A percentile compares a stretch with the other conserved stretches of the same genome.
phyloP scores from a whole-genome alignment of 2,329 filamentous ascomycete genomes.

The Pseudonectria buxi region DNA sequence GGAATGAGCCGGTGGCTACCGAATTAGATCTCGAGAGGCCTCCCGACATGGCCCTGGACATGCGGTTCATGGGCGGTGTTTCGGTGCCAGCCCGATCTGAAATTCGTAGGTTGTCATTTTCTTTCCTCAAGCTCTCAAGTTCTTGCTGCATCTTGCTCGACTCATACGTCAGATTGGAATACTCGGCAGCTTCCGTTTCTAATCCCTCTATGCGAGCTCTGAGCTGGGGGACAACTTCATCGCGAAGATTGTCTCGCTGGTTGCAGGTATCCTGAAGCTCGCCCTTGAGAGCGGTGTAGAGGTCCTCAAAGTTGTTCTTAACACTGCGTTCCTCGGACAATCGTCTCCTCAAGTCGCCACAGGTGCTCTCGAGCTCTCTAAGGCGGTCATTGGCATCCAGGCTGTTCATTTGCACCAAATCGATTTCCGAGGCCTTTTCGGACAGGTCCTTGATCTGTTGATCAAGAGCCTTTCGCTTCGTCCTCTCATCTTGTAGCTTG shows the following conservation, averaged over 20 bases:
- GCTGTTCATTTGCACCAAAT: constrained; percentile 47
- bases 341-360: constrained; percentile 77
- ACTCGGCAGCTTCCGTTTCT: constrained; percentile 65
- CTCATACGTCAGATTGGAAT: constrained; percentile 70
- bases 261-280: constrained; percentile 78
- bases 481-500: constrained; percentile 81
- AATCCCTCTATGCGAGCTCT: constrained; percentile 70
- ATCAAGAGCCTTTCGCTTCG: constrained; percentile 68
- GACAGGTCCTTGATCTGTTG: constrained; percentile 77
- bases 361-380: constrained; percentile 69
- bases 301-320: constrained; percentile 90
- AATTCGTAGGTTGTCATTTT: constrained; percentile 55
- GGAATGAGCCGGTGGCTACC: constrained; percentile 48
- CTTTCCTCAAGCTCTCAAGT: constrained; percentile 60
- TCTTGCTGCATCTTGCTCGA: constrained; percentile 84
- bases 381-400: constrained; percentile 55
- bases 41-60: constrained; percentile 30
- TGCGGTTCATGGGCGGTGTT: constrained; percentile 18
- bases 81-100: constrained; percentile 18
- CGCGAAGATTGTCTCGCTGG: constrained; percentile 85
- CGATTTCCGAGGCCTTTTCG: constrained; percentile 62
- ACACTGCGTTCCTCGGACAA: constrained; percentile 78
- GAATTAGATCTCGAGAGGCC: constrained; percentile 62
- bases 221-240: constrained; percentile 78
- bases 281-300: constrained; percentile 73